phyloP scores from a whole-genome alignment of 176 grass and related monocot species.

The Tillandsia leiboldiana region DNA sequence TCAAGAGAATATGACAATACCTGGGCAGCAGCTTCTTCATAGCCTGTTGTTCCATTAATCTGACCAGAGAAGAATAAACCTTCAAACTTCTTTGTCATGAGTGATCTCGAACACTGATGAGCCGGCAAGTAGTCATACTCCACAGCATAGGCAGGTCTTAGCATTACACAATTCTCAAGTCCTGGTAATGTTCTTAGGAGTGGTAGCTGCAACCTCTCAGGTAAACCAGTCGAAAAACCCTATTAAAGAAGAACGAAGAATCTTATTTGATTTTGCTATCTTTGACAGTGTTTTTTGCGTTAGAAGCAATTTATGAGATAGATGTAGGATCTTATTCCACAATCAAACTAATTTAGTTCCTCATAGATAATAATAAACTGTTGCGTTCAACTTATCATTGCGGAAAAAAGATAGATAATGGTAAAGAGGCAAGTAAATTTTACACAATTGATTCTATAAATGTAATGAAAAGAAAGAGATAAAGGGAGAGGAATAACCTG shows the following conservation, averaged over 20 bases:
- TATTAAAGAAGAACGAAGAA: conserved; percentile 16
- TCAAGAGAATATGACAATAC: conserved; percentile 14
- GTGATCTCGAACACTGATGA: conserved; percentile 94
- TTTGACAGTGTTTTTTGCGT: neutral
- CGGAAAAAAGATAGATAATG: neutral
- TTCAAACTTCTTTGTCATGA: conserved; percentile 91
- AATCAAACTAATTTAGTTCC: neutral
- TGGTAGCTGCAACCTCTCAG: conserved; percentile 73
- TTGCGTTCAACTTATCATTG: neutral
- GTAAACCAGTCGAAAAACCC: conserved; percentile 94
- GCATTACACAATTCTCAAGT: conserved; percentile 90
- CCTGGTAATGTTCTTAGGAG: conserved; percentile 88
- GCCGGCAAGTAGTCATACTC: conserved; percentile 96
- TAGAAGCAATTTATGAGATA: neutral
- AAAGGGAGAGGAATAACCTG: conserved; percentile 38
- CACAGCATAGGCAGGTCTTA: conserved; percentile 90
- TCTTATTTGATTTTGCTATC: conserved; percentile 8
- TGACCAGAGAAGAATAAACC: conserved; percentile 98
- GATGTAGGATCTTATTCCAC: neutral
- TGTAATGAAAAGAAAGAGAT: neutral
- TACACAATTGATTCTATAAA: neutral
- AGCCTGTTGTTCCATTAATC: conserved; percentile 98
- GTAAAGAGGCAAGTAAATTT: neutral
- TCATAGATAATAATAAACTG: neutral
- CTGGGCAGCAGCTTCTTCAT: conserved; percentile 97